Evolutionary conservation across 441 rosid species (phyloP).

Genomic region (Macaranga tanarius): DNA sequence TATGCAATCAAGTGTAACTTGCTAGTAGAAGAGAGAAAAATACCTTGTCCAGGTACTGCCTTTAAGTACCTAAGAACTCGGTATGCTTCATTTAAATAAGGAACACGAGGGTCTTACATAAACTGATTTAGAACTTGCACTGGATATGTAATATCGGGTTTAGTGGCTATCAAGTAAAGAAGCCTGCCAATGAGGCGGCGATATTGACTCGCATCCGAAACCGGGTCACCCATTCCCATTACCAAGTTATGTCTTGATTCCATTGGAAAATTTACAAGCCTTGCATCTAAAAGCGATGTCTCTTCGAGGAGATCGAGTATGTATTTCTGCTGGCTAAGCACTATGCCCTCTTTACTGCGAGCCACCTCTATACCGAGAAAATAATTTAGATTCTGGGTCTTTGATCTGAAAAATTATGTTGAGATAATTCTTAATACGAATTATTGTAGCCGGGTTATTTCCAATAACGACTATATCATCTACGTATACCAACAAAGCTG

Average conservation of each 20-base stretch:
- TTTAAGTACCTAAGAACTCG: neutral
- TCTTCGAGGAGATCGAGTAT: neutral
- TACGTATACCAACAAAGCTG: neutral
- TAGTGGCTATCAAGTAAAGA: neutral
- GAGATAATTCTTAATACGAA: neutral
- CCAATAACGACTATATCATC: neutral
- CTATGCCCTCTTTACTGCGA: neutral
- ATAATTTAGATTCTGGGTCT: neutral
- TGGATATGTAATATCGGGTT: neutral
- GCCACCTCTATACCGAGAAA: neutral
- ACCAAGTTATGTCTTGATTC: neutral
- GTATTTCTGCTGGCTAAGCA: neutral
- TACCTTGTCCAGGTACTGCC: neutral
- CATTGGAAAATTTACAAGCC: neutral
- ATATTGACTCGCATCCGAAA: neutral
- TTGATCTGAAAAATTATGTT: neutral
- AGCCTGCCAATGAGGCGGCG: neutral
- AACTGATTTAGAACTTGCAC: neutral
- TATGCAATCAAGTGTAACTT: neutral
- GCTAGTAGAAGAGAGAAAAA: neutral
- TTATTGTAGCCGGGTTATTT: neutral
- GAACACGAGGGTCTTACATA: neutral
- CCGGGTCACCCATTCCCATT: neutral
- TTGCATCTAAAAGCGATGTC: neutral
- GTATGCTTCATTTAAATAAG: neutral